These are phyloP conservation scores for Tetrapisispora nanseiensis DNA, from an alignment of 805 yeast genomes.

Conservation along the genomic window DNA sequence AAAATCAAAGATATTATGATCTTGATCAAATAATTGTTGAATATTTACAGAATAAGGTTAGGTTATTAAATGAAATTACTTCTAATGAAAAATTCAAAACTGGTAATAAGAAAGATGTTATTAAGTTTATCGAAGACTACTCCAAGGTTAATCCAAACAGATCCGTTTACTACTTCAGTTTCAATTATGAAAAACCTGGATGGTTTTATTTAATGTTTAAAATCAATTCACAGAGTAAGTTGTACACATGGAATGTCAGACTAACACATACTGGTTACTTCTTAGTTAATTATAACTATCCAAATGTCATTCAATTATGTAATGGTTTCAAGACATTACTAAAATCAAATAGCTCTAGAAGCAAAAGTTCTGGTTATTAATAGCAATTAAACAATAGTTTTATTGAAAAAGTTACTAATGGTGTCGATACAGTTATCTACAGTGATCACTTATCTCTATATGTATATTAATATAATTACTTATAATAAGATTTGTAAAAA, in stretches of 20 bases:
- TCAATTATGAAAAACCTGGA: constrained; percentile 88
- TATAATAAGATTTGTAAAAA: constrained; percentile 2
- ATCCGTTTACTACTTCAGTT: constrained; percentile 84
- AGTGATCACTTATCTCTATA: background rate
- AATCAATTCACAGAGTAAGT: constrained; percentile 55
- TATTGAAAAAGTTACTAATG: too few relatives aligned
- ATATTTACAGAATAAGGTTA: constrained; percentile 75
- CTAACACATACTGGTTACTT: constrained; percentile 83
- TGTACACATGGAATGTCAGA: constrained; percentile 82
- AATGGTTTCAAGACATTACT: constrained; percentile 82
- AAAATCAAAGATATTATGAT: constrained; percentile 64
- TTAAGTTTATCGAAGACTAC: constrained; percentile 78
- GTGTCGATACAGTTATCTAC: too few relatives aligned
- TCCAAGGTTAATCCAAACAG: constrained; percentile 85
- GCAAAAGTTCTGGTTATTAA: background rate
- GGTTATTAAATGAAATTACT: constrained; percentile 74
- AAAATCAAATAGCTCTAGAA: constrained; percentile 25
- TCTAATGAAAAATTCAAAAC: constrained; percentile 77
- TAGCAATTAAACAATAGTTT: background rate
- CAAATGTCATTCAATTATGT: constrained; percentile 80
- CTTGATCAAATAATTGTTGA: constrained; percentile 86
- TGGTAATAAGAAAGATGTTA: constrained; percentile 71
- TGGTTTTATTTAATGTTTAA: constrained; percentile 84
- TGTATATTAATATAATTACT: constrained; percentile 1
- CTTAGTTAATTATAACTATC: constrained; percentile 69